A percentile compares a stretch with the other conserved stretches of the same genome.
Evolutionary conservation across 805 yeast species (phyloP).

Genomic region (Lachancea lanzarotensis): DNA sequence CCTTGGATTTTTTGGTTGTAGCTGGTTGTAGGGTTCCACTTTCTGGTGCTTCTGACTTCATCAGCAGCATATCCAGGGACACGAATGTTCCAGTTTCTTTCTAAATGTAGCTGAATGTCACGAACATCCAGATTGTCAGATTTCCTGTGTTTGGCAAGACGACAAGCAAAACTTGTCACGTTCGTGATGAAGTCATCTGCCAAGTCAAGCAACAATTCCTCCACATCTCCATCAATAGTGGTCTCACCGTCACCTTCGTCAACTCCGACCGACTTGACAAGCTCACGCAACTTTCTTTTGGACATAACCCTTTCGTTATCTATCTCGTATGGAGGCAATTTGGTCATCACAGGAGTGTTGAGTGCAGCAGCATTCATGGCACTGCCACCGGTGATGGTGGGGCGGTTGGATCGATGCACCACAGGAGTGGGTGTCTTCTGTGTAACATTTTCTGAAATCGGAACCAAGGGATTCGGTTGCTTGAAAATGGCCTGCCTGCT

Average conservation of each 20-base stretch:
- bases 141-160: conserved; percentile 90
- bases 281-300: conserved; percentile 81
- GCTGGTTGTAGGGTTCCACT: conserved; percentile 57
- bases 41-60: conserved; percentile 73
- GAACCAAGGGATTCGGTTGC: conserved; percentile 51
- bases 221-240: conserved; percentile 90
- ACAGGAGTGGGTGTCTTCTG: conserved; percentile 63
- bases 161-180: conserved; percentile 89
- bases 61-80: conserved; percentile 91
- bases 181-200: conserved; percentile 93
- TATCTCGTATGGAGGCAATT: conserved; percentile 76
- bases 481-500: conserved; percentile 33
- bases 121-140: conserved; percentile 79
- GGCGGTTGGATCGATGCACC: conserved; percentile 60
- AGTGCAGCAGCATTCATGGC: conserved; percentile 66
- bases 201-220: conserved; percentile 79
- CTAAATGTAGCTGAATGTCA: conserved; percentile 87
- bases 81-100: conserved; percentile 89
- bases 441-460: conserved; percentile 63
- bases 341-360: conserved; percentile 67
- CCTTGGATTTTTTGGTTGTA: conserved; percentile 62
- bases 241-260: conserved; percentile 91
- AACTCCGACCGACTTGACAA: conserved; percentile 73
- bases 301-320: conserved; percentile 78
- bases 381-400: conserved; percentile 78